Base-by-base conservation (phyloP, 164 flowering plant genomes). In the Cinnamomum chago region DNA sequence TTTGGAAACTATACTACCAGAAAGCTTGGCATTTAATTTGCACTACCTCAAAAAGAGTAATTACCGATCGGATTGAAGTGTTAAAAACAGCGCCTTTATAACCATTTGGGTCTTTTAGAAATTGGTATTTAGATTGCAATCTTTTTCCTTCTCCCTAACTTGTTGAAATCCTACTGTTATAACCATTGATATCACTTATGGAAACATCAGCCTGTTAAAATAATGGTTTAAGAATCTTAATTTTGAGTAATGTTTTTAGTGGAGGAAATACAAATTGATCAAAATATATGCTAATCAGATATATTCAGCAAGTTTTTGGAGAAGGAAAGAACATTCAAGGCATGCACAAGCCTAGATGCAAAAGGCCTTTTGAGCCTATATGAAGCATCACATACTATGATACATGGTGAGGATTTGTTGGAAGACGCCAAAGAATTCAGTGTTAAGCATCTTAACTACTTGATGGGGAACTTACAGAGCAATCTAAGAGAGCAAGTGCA, bases 361-460 rank as follows among this genome's bases (percentile, higher is more conserved):
- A 73, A 77, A 51, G 86, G 79, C 25, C 3, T 82, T 68, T 35
- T 84, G 79, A 81, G 79, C 81, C 82, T 74, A 28, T 82, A 64
- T 66, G 86, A 87, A 76, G 86, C 88, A 70, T 80, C 88, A 1
- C 55, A 79, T 76, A 40, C 82, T 17, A 73, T 70, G 28, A 66
- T 73, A 1, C 76, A 77, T 73, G 86, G 79, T 12, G 88, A 86
- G 70, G 58, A 23, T 2, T 58, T 75, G 10, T n/a, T 83, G 64
- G 80, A 81, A n/a, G 76, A 79, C 24, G 84, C 85, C 7, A 79
- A 47, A n/a, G 0, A 73, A 33, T 72, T 28, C 71, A 52, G 18
- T 58, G 76, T 85, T 4, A 72, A 74, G 28, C 7, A 11, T 27
- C 0, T 3, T 11, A 9, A 68, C 33, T 23, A 1, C 2, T 20